phyloP scores from a whole-genome alignment of 768 basidiomycete species.

The Lactarius hatsudake region DNA sequence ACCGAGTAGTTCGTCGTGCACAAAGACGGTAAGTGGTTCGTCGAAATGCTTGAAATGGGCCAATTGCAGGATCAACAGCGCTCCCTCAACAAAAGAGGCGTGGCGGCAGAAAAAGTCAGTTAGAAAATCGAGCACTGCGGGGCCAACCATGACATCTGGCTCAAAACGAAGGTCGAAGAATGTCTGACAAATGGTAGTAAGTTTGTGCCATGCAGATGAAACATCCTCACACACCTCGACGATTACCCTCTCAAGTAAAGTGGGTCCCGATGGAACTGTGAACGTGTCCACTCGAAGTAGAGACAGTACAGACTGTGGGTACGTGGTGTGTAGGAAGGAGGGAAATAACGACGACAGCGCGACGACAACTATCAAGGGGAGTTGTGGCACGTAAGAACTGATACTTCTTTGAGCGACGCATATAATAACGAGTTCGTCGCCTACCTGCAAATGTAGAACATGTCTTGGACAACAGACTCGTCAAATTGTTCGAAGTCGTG shows the following conservation, averaged over 20 bases:
- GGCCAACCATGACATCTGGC: slow-evolving; percentile 61
- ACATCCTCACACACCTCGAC: slow-evolving; percentile 42
- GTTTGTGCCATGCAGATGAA: not conserved
- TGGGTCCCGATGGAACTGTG: slow-evolving; percentile 46
- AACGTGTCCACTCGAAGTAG: slow-evolving; percentile 54
- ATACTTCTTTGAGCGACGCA: not conserved
- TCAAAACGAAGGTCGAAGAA: slow-evolving; percentile 66
- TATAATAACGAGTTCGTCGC: not conserved
- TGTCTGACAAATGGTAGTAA: slow-evolving; percentile 37
- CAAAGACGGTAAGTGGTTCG: slow-evolving; percentile 52
- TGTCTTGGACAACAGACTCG: slow-evolving; percentile 56
- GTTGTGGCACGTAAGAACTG: slow-evolving; percentile 50
- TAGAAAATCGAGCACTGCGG: slow-evolving; percentile 52
- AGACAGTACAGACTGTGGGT: slow-evolving; percentile 57
- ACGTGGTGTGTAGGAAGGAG: slow-evolving; percentile 55
- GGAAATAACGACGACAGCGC: slow-evolving; percentile 55
- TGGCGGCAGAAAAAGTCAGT: slow-evolving; percentile 56
- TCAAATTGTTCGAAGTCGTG: slow-evolving; percentile 79
- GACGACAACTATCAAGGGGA: slow-evolving; percentile 67
- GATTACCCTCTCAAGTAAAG: slow-evolving; percentile 53
- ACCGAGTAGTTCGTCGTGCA: slow-evolving; percentile 31
- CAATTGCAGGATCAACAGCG: slow-evolving; percentile 63
- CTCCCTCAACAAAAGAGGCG: slow-evolving; percentile 52
- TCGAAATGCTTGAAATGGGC: slow-evolving; percentile 69
- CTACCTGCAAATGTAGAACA: slow-evolving; percentile 72